These are phyloP conservation scores for Schizopora paradoxa DNA, from an alignment of 1,284 basidiomycete species.

Conservation along the genomic window DNA sequence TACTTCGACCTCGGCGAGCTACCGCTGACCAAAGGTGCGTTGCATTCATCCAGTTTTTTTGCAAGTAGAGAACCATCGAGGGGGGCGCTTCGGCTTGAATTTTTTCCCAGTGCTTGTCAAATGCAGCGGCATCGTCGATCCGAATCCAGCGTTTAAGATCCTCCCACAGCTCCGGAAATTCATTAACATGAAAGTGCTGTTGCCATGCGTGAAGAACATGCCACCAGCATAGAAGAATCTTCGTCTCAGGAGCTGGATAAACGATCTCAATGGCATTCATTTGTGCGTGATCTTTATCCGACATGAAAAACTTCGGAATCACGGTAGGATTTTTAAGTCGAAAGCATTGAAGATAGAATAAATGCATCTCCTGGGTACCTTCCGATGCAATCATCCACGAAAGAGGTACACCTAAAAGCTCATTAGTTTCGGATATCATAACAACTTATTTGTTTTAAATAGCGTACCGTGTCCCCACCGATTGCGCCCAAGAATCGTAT, in stretches of 20 bases:
- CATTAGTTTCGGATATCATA: no score
- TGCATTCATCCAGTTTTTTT: slow-evolving; percentile 15
- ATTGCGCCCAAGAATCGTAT: slow-evolving; percentile 20
- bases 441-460: no score
- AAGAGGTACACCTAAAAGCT: slow-evolving; percentile 16
- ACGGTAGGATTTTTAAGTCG: slow-evolving; percentile 2
- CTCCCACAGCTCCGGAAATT: slow-evolving; percentile 19
- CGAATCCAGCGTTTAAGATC: slow-evolving; percentile 18
- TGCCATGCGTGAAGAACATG: slow-evolving; percentile 24
- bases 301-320: slow-evolving; percentile 18
- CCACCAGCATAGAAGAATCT: slow-evolving; percentile 22
- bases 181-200: slow-evolving; percentile 16
- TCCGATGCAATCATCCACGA: slow-evolving; percentile 25
- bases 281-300: slow-evolving; percentile 20
- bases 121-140: slow-evolving; percentile 16
- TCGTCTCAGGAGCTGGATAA: slow-evolving; percentile 10
- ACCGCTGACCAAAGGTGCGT: slow-evolving; percentile 23
- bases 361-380: slow-evolving; percentile 18
- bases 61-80: slow-evolving; percentile 13
- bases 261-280: slow-evolving; percentile 16
- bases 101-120: slow-evolving; percentile 15
- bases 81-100: slow-evolving; percentile 13
- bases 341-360: slow-evolving; percentile 17
- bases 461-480: slow-evolving; percentile 21
- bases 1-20: slow-evolving; percentile 16